These are phyloP conservation scores for Globisporangium carolinianum DNA, from an alignment of 352 stramenopile genomes.

Conservation along the genomic window DNA sequence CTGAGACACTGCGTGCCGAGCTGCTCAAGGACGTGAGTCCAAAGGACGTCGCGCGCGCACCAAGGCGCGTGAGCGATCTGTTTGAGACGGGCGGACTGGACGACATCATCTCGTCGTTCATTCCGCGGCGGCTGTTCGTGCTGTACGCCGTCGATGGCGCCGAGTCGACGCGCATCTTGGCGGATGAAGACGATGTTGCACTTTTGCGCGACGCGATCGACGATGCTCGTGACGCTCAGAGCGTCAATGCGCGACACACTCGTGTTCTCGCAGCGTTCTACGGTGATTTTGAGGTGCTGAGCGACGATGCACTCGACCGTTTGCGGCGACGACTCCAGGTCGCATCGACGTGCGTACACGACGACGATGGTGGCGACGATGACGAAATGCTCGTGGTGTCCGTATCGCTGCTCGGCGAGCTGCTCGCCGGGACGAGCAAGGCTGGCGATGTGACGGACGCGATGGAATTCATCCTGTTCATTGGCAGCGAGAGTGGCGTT, in stretches of 20 bases:
- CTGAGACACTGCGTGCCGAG: conserved; percentile 13
- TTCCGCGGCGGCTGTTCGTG: conserved; percentile 18
- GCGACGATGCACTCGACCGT: conserved; percentile 15
- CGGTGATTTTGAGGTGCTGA: conserved; percentile 39
- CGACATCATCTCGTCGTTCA: conserved; percentile 13
- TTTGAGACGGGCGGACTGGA: conserved; percentile 6
- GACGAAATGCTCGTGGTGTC: conserved; percentile 15
- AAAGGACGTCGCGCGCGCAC: not conserved
- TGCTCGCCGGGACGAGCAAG: conserved; percentile 15
- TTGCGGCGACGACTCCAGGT: conserved; percentile 16
- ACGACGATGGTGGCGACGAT: conserved; percentile 6
- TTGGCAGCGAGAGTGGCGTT: conserved; percentile 5
- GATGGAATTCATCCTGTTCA: conserved; percentile 26
- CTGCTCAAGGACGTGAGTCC: conserved; percentile 2
- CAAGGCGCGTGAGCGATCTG: conserved; percentile 12
- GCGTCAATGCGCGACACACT: not conserved
- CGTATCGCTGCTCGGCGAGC: conserved; percentile 16
- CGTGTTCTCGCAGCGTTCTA: conserved; percentile 36
- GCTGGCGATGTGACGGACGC: conserved; percentile 14
- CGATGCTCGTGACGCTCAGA: not conserved
- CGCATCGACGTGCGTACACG: conserved; percentile 2
- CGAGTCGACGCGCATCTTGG: conserved; percentile 19
- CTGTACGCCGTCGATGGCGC: conserved; percentile 12
- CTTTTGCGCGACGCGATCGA: too few species aligned
- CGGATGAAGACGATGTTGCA: conserved; percentile 15